Evolutionary conservation across 352 stramenopile genomes (phyloP).

Genomic region (Plasmopara viticola): DNA sequence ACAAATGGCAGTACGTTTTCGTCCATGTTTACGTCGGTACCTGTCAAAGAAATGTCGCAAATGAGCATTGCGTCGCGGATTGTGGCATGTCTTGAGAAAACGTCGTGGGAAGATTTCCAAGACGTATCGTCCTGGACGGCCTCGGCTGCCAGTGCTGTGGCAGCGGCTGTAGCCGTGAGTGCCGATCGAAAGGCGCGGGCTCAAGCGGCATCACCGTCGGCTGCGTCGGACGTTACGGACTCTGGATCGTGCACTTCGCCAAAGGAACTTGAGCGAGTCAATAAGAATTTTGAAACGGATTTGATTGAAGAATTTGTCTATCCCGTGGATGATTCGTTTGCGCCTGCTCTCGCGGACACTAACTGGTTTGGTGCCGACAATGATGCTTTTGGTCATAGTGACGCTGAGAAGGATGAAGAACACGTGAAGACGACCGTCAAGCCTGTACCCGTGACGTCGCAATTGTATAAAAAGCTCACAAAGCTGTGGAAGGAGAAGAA

Average conservation of each 20-base stretch:
- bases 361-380: conserved; percentile 56
- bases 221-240: conserved; percentile 67
- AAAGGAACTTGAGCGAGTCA: conserved; percentile 37
- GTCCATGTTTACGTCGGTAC: conserved; percentile 74
- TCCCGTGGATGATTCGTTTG: conserved; percentile 73
- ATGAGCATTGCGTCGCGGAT: conserved; percentile 84
- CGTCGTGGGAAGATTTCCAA: conserved; percentile 84
- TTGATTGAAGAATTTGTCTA: conserved; percentile 81
- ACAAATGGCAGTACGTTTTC: conserved; percentile 70
- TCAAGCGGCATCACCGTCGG: conserved; percentile 45
- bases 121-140: conserved; percentile 71
- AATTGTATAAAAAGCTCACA: conserved; percentile 73
- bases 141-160: conserved; percentile 27
- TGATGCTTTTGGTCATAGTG: conserved; percentile 54
- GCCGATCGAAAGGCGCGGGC: conserved; percentile 24
- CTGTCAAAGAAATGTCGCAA: conserved; percentile 73
- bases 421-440: conserved; percentile 26
- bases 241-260: conserved; percentile 52
- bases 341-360: conserved; percentile 40
- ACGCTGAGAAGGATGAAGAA: conserved; percentile 46
- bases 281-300: conserved; percentile 51
- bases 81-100: conserved; percentile 81
- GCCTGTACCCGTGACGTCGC: conserved; percentile 51
- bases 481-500: conserved; percentile 82
- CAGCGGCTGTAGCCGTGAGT: conserved; percentile 25